A percentile compares a stretch with the other conserved stretches of the same genome.
Evolutionary conservation across 2,329 filamentous ascomycete species (phyloP).

Genomic region (Beauveria varroae): DNA sequence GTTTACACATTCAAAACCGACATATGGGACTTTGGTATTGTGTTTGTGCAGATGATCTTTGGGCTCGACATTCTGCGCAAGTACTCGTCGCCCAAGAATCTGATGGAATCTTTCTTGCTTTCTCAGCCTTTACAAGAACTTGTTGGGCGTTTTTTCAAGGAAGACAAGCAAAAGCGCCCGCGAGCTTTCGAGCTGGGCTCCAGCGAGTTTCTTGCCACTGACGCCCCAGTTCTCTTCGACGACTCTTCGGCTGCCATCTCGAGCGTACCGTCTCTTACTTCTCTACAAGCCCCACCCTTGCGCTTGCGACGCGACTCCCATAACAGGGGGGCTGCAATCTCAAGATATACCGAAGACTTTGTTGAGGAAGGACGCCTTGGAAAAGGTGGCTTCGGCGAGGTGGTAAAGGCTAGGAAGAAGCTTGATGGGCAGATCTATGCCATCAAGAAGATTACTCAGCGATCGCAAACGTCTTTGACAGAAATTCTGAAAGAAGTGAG

Average conservation of each 20-base stretch:
- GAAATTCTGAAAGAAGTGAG: constrained; percentile 82
- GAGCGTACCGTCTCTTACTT: constrained; percentile 34
- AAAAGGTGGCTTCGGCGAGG: constrained; percentile 91
- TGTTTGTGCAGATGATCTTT: constrained; percentile 91
- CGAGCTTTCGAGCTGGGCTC: constrained; percentile 68
- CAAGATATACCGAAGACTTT: constrained; percentile 83
- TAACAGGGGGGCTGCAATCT: constrained; percentile 44
- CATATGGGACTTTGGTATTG: constrained; percentile 88
- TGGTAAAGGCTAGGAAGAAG: constrained; percentile 91
- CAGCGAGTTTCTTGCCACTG: constrained; percentile 59
- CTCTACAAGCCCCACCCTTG: constrained; percentile 34
- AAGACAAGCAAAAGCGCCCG: constrained; percentile 74
- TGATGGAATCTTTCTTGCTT: constrained; percentile 64
- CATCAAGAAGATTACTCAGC: constrained; percentile 90
- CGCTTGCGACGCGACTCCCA: constrained; percentile 57
- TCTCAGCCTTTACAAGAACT: constrained; percentile 74
- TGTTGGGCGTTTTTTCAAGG: constrained; percentile 74
- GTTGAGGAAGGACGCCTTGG: constrained; percentile 83
- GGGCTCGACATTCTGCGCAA: constrained; percentile 68
- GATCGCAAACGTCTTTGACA: constrained; percentile 68
- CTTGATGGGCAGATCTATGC: constrained; percentile 91
- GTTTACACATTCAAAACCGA: constrained; percentile 74
- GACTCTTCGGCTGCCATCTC: constrained; percentile 33
- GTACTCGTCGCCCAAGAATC: constrained; percentile 68
- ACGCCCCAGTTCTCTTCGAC: constrained; percentile 50